phyloP scores from a whole-genome alignment of 345 rosid genomes.

The Salix brachista region DNA sequence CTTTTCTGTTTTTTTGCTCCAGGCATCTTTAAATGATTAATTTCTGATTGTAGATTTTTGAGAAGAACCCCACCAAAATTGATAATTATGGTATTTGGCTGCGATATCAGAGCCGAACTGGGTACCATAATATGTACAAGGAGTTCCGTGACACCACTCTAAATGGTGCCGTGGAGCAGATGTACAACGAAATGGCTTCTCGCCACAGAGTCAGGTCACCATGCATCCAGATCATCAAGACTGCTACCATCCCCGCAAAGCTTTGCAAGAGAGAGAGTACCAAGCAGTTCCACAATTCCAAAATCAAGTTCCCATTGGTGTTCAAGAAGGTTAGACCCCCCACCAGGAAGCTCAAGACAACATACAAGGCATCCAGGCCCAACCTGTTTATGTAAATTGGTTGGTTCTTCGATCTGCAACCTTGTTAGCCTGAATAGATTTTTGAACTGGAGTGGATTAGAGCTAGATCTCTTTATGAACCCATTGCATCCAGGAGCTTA shows the following conservation, averaged over 20 bases:
- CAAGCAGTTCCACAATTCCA: slow-evolving; percentile 55
- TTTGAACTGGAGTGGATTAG: background rate
- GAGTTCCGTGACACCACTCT: slow-evolving; percentile 52
- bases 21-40: background rate
- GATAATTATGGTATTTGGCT: slow-evolving; percentile 62
- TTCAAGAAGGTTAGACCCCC: slow-evolving; percentile 61
- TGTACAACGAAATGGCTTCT: slow-evolving; percentile 65
- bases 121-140: slow-evolving; percentile 73
- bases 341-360: slow-evolving; percentile 55
- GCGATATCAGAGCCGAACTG: slow-evolving; percentile 53
- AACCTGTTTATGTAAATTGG: slow-evolving; percentile 48
- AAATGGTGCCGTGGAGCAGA: slow-evolving; percentile 59
- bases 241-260: slow-evolving; percentile 53
- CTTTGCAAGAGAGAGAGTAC: slow-evolving; percentile 68
- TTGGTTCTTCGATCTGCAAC: background rate
- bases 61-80: slow-evolving; percentile 57
- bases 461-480: background rate
- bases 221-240: slow-evolving; percentile 63
- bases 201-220: slow-evolving; percentile 64
- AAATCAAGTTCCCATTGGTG: slow-evolving; percentile 64
- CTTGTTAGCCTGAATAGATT: background rate
- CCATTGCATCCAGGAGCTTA: background rate
- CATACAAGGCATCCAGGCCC: slow-evolving; percentile 66
- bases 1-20: background rate
- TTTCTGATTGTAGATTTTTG: slow-evolving; percentile 37